phyloP scores from a whole-genome alignment of 768 basidiomycete genomes.

The Leucosporidium yakuticum region DNA sequence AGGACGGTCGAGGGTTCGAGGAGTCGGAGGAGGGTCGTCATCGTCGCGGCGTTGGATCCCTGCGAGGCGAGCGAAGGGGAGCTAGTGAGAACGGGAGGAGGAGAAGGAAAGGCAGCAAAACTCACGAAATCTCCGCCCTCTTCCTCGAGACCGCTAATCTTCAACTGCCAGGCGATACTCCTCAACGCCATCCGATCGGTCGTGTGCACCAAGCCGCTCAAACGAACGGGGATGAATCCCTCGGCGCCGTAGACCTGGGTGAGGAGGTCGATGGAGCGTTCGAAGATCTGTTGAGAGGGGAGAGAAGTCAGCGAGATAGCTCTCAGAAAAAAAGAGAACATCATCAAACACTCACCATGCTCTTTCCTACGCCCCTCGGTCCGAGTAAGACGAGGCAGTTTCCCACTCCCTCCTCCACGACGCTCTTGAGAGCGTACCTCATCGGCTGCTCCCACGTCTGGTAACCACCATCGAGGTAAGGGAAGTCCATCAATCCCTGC shows the following conservation, averaged over 20 bases:
- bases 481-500: slow-evolving; percentile 3
- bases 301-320: neutral
- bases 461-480: slow-evolving; percentile 25
- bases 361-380: slow-evolving; percentile 37
- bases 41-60: slow-evolving; percentile 50
- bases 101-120: slow-evolving; percentile 36
- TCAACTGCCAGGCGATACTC: slow-evolving; percentile 80
- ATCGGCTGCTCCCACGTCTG: slow-evolving; percentile 35
- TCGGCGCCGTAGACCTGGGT: slow-evolving; percentile 15
- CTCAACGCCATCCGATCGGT: slow-evolving; percentile 86
- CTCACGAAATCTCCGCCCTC: slow-evolving; percentile 48
- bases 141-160: slow-evolving; percentile 60
- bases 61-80: slow-evolving; percentile 60
- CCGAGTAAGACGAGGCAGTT: slow-evolving; percentile 38
- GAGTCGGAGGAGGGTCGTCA: slow-evolving; percentile 36
- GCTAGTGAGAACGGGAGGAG: slow-evolving; percentile 51
- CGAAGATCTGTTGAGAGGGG: slow-evolving; percentile 22
- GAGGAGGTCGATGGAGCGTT: slow-evolving; percentile 30
- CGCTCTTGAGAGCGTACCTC: slow-evolving; percentile 30
- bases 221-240: slow-evolving; percentile 56
- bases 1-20: slow-evolving; percentile 38
- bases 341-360: slow-evolving; percentile 13
- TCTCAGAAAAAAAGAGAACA: neutral
- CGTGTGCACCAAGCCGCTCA: slow-evolving; percentile 78
- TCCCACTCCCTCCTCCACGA: slow-evolving; percentile 36